Percentiles rank a stretch among this genome's conserved stretches.
phyloP scores from a whole-genome alignment of 2,329 filamentous ascomycete species.

The Talaromyces amestolkiae region DNA sequence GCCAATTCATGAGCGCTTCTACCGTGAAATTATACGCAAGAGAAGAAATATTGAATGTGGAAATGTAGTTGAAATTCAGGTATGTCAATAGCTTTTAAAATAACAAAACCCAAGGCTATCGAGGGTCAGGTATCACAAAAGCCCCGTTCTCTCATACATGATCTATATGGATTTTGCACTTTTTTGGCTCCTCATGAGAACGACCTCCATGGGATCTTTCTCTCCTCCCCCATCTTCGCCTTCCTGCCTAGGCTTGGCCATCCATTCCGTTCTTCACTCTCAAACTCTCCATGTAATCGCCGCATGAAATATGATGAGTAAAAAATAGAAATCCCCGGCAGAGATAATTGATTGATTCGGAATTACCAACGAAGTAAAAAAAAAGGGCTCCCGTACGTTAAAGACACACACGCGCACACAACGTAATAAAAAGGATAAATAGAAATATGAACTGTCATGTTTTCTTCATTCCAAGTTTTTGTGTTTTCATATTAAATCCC shows the following conservation, averaged over 20 bases:
- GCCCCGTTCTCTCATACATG: background rate
- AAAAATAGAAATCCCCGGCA: conserved; percentile 17
- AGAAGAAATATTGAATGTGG: background rate
- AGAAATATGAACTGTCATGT: conserved; percentile 24
- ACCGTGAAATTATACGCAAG: too few species aligned
- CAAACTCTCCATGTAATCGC: background rate
- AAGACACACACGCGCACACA: conserved; percentile 16
- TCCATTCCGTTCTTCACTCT: background rate
- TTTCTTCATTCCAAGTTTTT: conserved; percentile 10
- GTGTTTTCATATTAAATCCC: conserved; percentile 14
- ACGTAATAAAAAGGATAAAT: conserved; percentile 27
- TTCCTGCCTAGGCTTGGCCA: conserved; percentile 15
- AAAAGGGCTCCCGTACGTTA: conserved; percentile 22
- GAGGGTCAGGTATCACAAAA: background rate
- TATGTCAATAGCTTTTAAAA: conserved; percentile 2
- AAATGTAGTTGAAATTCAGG: background rate
- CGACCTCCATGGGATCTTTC: background rate
- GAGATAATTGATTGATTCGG: conserved; percentile 21
- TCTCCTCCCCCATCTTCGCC: background rate
- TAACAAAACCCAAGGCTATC: background rate
- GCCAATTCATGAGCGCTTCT: too few species aligned
- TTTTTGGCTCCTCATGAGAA: background rate
- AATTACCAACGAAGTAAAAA: conserved; percentile 20
- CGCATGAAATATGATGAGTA: background rate
- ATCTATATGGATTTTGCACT: conserved; percentile 6